Base-by-base conservation (phyloP, 192 early-diverging fungal species). In the Coemansia sp. region DNA sequence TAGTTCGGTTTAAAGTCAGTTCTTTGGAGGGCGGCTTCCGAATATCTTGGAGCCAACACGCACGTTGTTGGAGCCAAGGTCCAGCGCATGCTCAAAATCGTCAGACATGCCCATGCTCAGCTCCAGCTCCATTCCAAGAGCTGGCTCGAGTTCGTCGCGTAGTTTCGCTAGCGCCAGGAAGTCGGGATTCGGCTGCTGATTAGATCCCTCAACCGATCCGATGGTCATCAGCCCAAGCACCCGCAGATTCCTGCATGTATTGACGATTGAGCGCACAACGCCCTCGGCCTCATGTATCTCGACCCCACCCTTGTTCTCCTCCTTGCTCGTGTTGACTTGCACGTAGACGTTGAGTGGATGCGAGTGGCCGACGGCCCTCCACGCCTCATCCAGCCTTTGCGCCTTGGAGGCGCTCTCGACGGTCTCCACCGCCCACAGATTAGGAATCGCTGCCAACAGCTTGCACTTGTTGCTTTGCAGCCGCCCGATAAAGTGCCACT, bases 401-500 rank as follows among this genome's bases (percentile, higher is more conserved):
- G 96, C 97, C 71, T 95, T 93, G 63, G 94, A 94, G 21, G 60
- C 73, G 66, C 87, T 87, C 64, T 95, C 94, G 9, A 99, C 85
- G 2, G 97, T 99, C 77, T 99, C 97, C 4, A 98, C 91, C 9
- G 88, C 92, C 85, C 84, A 97, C 20, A 99, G 79, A 68, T 98
- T 97, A 9, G 93, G 90, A 44, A 98, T 89, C 0, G 84, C 87
- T 49, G 93, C 93, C 18, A 99, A 83, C 15, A 79, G 65, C 71
- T 97, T 98, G 83, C 93, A 94, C 72, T 99, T 99, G 90, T 99
- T 99, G 74, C 89, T 92, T 76, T 99, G 97, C n/a, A 99, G 76
- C 9, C 89, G 81, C 9, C 95, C 97, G 64, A 97, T 97, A 77
- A 98, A 99, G 77, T 99, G 97, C 97, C 97, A 99, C 62, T 89